Base-by-base conservation (phyloP, 2,329 filamentous ascomycete species). In the Diplodia seriata region DNA sequence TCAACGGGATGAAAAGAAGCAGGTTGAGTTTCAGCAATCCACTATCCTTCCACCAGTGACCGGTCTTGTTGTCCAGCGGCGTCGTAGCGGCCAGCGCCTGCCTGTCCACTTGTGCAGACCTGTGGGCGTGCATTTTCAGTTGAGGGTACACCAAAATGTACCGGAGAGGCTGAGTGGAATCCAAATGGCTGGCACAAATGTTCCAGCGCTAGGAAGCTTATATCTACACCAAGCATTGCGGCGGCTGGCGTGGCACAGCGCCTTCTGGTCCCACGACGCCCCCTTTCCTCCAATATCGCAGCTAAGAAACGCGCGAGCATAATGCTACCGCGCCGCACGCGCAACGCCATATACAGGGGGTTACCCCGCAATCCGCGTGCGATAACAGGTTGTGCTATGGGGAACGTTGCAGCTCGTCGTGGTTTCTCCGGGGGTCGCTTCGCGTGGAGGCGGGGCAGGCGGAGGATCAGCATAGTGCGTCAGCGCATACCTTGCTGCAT, bases 31-130 rank as follows among this genome's bases (percentile, higher is more conserved):
- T 56, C 36, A 54, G 53, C 18, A 66, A 11, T 40, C 64, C 64
- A 11, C 53, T 53, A 31, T 66, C 64, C 8, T 40, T 23, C 64
- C 64, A 66, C 64, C 64, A 66, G 51, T 56, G 64, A 11, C 54
- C 64, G 2, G 51, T 33, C 31, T 66, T 66, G 53, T 66, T 66
- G 15, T 66, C 54, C 29, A 66, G 20, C 38, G 51, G 64, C 20
- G 53, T 66, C 12, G 64, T 66, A 3, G 64, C 64, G n/a, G 64
- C 64, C 7, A 66, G 11, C 15, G 53, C 64, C 23, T 66, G 50
- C 36, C 64, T 40, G 20, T 66, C 53, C 12, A 31, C 14, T 6
- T 66, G 64, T 15, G 40, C 43, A 20, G 15, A 50, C 54, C 38
- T 56, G 29, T 66, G 64, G 38, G 38, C 53, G 7, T 56, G 64